Evolutionary conservation across 2,329 filamentous ascomycete genomes (phyloP), one percentile per base, ranked within the genome.

Genomic region (Aspergillaceae sp.): DNA sequence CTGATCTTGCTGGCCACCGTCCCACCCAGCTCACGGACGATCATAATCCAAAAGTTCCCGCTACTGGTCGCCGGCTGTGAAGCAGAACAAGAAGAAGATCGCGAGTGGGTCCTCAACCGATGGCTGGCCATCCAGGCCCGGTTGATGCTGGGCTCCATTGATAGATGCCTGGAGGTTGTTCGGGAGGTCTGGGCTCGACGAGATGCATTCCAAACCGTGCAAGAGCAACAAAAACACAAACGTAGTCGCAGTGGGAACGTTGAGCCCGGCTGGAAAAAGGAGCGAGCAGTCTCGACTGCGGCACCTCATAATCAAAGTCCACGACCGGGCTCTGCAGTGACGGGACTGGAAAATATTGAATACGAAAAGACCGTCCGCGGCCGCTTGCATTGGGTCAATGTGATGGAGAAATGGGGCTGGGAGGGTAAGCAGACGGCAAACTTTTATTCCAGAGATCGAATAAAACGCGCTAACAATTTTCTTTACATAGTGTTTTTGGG

Each of bases 361-460:
- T 70, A 70, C 45, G 78, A 82, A 43, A 75, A 79, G 56, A 84
- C 80, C 3, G 79, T 86, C n/a, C 74, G 78, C 51, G 82, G 83
- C 3, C 71, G 71, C 40, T 64, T 83, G 56, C 83, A 86, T 63
- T 86, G 83, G 83, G 70, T 84, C 6, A 79, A 81, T 34, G 80
- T 86, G 37, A 86, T 86, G 83, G 77, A 76, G 51, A 82, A 85
- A 54, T 84, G 80, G 79, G 69, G 73, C n/a, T 86, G 83, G 82
- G 82, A 86, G 74, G 76, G 82, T 84, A 68, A 68, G 75, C 43
- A 52, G 41, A 29, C 11, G 28, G 40, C 42, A 36, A 46, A 29
- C 40, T 40, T 11, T 38, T 29, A n/a, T 45, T 40, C n/a, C 29
- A 33, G 7, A 8, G 29, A 19, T 19, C 19, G 19, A 19, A 19